Evolutionary conservation across 2,329 filamentous ascomycete species (phyloP), one percentile per base, ranked within the genome.

Genomic region (Sporothrix pseudoabietina): DNA sequence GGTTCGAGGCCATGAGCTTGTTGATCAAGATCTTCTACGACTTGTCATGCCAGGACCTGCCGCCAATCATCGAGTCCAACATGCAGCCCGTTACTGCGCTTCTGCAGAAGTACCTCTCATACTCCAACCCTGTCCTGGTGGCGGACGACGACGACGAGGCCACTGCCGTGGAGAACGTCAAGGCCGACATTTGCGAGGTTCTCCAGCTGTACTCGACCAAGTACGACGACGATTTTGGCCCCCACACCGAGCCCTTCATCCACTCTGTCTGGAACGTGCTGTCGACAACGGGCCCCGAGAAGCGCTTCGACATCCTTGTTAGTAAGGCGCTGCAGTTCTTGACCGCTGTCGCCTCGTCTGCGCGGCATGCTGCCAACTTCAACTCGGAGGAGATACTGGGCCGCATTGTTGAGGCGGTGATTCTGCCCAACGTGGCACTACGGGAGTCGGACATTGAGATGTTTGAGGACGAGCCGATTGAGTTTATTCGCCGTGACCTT

Each of bases 381-480:
- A 94, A 97, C 82, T 91, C 91, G 77, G 89, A 94, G 78, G 87
- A 88, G 4, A 91, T 93, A 3, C 84, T 98, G 49, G 90, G 90
- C 22, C 92, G 97, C 80, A 93, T 99, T 71, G 93, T 98, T 10
- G 94, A 98, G 81, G 97, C 97, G 83, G 96, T 98, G 74, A 93
- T 99, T 73, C 84, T 99, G 76, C 95, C 96, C 10, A 99, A 99
- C 79, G 89, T 99, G 74, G 92, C 92, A 19, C 85, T 99, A 74
- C 90, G 97, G 77, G 96, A 98, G 79, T 96, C 94, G 0, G 97
- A 99, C 77, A 88, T 97, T 72, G 96, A 99, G 81, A 87, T 97
- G 77, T 98, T 99, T 78, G 96, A 99, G 80, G 97, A 99, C 80
- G 97, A 99, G 84, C 96, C 96, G 0, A 99, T 99, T 77, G 96